Conservation (phyloP, 164 flowering plant species). For the Annona squamosa region DNA sequence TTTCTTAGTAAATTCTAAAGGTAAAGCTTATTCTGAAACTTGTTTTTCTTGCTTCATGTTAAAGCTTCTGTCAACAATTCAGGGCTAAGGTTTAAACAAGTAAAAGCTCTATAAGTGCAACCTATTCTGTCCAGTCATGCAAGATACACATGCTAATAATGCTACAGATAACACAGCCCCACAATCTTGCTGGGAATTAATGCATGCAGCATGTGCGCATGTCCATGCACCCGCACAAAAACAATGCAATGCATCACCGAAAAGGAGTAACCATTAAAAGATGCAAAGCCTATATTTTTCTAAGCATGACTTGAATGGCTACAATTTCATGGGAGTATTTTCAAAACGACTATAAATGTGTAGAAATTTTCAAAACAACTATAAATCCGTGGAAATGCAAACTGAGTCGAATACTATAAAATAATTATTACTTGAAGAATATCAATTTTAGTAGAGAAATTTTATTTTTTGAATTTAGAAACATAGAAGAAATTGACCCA, state of each 20-base stretch:
- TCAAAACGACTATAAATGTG: background rate
- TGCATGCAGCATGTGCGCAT: background rate
- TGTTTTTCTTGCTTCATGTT: too few species aligned
- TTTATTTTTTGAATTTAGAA: too few species aligned
- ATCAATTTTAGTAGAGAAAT: background rate
- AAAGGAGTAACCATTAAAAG: background rate
- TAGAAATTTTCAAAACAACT: background rate
- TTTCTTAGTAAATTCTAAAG: background rate
- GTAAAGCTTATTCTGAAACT: background rate
- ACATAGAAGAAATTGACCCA: slow-evolving; percentile 6
- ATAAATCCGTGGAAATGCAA: background rate
- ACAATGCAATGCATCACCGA: background rate
- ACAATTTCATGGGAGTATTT: background rate
- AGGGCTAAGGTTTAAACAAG: background rate
- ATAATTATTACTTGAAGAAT: background rate
- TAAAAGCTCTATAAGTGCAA: background rate
- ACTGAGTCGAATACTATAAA: background rate
- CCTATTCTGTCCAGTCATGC: background rate
- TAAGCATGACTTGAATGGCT: background rate
- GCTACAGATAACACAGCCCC: background rate
- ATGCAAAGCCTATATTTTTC: background rate
- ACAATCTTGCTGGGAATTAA: background rate
- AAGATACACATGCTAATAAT: background rate
- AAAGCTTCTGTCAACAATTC: background rate
- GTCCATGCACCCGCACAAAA: too few species aligned